phyloP scores from a whole-genome alignment of 495 filamentous ascomycete species.

The Astrothelium macrocarpum region DNA sequence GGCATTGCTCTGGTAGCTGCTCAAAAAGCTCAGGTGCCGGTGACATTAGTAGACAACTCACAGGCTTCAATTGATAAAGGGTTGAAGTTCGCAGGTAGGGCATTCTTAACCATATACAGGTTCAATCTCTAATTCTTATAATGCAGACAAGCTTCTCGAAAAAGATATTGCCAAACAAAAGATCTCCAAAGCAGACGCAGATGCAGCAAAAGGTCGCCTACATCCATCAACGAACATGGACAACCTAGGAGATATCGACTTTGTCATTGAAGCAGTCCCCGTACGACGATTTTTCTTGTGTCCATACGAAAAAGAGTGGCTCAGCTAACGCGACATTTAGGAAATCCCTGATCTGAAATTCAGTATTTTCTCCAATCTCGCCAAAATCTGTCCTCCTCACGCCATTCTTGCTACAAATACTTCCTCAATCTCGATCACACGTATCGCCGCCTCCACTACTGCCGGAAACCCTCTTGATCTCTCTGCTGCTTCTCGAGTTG shows the following conservation, averaged over 20 bases:
- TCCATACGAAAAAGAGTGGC: neutral
- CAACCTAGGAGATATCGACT: conserved; percentile 76
- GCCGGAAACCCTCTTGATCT: conserved; percentile 62
- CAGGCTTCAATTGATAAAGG: conserved; percentile 87
- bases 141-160: conserved; percentile 73
- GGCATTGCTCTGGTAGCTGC: conserved; percentile 95
- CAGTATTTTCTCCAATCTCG: conserved; percentile 76
- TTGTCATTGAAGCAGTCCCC: conserved; percentile 94
- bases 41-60: conserved; percentile 77
- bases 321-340: conserved; percentile 11
- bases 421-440: conserved; percentile 92
- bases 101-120: neutral
- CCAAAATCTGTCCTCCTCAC: conserved; percentile 73
- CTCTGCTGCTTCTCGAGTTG: conserved; percentile 73
- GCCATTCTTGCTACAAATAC: conserved; percentile 96
- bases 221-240: conserved; percentile 63
- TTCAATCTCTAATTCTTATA: neutral
- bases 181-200: conserved; percentile 68
- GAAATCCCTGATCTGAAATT: conserved; percentile 82
- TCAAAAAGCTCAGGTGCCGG: conserved; percentile 70
- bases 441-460: conserved; percentile 82
- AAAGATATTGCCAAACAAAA: conserved; percentile 83
- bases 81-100: conserved; percentile 71
- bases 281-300: conserved; percentile 14
- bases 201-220: conserved; percentile 57